A percentile compares a stretch with the other conserved stretches of the same genome.
phyloP scores from a whole-genome alignment of 345 rosid species.

The Brassica rapa region DNA sequence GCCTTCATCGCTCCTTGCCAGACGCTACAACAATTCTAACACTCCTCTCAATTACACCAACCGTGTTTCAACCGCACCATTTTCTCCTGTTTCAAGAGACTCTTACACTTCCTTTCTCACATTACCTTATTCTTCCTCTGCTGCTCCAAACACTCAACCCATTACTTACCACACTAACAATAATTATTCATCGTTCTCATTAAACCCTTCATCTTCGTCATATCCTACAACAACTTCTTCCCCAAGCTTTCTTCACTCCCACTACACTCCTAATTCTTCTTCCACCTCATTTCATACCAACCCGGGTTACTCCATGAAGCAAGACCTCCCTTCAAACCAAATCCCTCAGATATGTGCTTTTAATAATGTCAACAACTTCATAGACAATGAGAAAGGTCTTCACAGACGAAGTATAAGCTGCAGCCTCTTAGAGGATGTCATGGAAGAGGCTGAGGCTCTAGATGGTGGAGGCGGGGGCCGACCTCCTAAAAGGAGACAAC shows the following conservation, averaged over 20 bases:
- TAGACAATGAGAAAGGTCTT: background rate
- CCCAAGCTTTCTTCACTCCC: background rate
- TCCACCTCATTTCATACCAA: background rate
- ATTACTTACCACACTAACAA: background rate
- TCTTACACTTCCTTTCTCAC: background rate
- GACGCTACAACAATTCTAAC: background rate
- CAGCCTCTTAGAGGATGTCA: background rate
- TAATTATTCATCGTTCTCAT: background rate
- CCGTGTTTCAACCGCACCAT: background rate
- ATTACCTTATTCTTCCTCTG: background rate
- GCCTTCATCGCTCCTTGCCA: background rate
- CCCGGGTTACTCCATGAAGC: background rate
- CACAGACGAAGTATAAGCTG: background rate
- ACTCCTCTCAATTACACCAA: background rate
- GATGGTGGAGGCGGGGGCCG: background rate
- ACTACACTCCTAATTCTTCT: background rate
- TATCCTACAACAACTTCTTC: background rate
- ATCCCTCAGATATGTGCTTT: background rate
- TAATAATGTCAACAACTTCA: background rate
- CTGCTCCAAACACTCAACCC: background rate
- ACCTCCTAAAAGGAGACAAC: background rate
- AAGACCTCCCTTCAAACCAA: background rate
- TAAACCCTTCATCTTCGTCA: background rate
- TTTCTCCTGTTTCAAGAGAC: background rate
- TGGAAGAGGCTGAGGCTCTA: background rate